phyloP scores from a whole-genome alignment of 2,329 filamentous ascomycete genomes.

The Camillea tinctor region DNA sequence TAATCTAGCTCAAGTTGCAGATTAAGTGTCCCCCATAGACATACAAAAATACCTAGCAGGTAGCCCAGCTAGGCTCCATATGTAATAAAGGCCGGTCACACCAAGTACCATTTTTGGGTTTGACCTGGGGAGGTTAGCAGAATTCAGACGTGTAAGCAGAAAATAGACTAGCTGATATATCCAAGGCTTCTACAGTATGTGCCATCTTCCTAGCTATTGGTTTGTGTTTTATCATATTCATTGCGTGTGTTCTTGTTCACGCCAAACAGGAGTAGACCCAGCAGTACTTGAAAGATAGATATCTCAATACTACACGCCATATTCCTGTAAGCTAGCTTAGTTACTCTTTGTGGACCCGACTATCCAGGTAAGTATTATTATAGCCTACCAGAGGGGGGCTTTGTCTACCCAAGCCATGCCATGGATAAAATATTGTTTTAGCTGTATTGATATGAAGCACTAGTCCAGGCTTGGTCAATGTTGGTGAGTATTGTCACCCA shows the following conservation, averaged over 20 bases:
- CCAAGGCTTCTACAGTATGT: not conserved
- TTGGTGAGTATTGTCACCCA: no score
- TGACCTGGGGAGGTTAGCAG: conserved; percentile 1
- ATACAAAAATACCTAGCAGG: conserved; percentile 4
- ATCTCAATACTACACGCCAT: not conserved
- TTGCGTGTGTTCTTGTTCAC: not conserved
- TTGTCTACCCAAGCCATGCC: not conserved
- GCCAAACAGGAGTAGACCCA: not conserved
- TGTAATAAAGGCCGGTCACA: conserved; percentile 26
- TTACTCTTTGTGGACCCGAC: not conserved
- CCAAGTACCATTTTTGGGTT: conserved; percentile 12
- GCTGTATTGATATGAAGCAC: no score
- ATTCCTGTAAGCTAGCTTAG: not conserved
- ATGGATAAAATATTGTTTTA: no score
- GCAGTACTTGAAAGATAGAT: not conserved
- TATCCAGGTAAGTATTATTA: not conserved
- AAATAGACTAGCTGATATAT: conserved; percentile 9
- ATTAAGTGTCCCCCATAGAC: conserved; percentile 20
- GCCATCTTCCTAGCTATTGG: not conserved
- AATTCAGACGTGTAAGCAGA: conserved; percentile 15
- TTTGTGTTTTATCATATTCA: not conserved
- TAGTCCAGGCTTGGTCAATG: no score
- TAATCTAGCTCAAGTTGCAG: conserved; percentile 44
- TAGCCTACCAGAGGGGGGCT: not conserved
- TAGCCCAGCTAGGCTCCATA: conserved; percentile 10